Evolutionary conservation across 495 filamentous ascomycete species (phyloP).

Genomic region (Neurospora sp.): DNA sequence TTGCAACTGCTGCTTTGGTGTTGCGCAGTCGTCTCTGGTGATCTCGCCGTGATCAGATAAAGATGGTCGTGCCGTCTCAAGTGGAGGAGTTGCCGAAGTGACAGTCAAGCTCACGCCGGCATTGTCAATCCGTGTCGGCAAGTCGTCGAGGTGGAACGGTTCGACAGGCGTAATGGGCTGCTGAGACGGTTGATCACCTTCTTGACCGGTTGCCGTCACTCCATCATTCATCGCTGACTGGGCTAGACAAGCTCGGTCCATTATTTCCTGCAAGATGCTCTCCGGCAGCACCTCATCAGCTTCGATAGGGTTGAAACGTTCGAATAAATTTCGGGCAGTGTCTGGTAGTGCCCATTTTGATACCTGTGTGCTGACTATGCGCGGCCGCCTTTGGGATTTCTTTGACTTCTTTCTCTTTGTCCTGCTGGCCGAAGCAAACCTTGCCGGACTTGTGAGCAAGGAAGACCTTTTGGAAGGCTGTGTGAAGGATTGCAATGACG

Average conservation of each 20-base stretch:
- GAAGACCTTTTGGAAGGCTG: slow-evolving; percentile 11
- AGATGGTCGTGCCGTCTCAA: slow-evolving; percentile 7
- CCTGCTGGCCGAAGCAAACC: slow-evolving; percentile 13
- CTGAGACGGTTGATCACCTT: not conserved
- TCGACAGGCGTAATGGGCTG: slow-evolving; percentile 22
- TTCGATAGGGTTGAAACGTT: slow-evolving; percentile 35
- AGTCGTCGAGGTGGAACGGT: slow-evolving; percentile 27
- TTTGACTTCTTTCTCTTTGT: slow-evolving; percentile 35
- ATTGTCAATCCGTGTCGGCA: slow-evolving; percentile 11
- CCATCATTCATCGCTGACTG: slow-evolving; percentile 9
- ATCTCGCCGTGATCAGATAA: slow-evolving; percentile 2
- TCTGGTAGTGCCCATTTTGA: slow-evolving; percentile 37
- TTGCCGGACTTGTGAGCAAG: slow-evolving; percentile 11
- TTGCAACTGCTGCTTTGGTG: slow-evolving; percentile 5
- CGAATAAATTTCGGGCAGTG: slow-evolving; percentile 39
- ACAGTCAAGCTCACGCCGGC: not conserved
- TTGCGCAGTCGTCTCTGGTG: slow-evolving; percentile 3
- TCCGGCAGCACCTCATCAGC: slow-evolving; percentile 43
- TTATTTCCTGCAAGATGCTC: slow-evolving; percentile 31
- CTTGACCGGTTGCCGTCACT: not conserved
- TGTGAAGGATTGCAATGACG: slow-evolving; percentile 15
- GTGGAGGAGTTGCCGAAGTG: not conserved
- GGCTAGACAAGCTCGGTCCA: slow-evolving; percentile 20
- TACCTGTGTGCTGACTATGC: slow-evolving; percentile 18
- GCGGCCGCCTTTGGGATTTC: slow-evolving; percentile 22